phyloP scores from a whole-genome alignment of 768 basidiomycete genomes.

The Lentinula lateritia region DNA sequence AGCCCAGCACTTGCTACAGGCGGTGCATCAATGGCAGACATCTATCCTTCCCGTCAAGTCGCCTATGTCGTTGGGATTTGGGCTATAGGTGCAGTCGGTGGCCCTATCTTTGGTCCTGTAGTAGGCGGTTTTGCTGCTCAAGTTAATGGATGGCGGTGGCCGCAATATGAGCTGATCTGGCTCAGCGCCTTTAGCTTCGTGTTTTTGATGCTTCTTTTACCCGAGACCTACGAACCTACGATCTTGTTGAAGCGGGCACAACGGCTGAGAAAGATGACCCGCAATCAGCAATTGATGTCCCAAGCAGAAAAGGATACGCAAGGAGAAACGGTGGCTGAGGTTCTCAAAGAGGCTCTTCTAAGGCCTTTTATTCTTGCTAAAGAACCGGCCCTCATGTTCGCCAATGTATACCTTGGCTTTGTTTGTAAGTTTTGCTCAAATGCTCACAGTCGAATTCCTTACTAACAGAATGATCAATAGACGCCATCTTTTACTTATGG shows the following conservation, averaged over 20 bases:
- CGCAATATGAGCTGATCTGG: slow-evolving; percentile 28
- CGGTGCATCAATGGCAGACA: slow-evolving; percentile 20
- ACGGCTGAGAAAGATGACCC: slow-evolving; percentile 23
- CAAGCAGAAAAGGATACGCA: slow-evolving; percentile 4
- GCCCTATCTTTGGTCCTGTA: slow-evolving; percentile 1
- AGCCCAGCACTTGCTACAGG: slow-evolving; percentile 26
- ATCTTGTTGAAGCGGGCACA: slow-evolving; percentile 25
- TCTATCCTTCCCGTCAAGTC: slow-evolving; percentile 16
- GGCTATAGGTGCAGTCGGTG: slow-evolving; percentile 10
- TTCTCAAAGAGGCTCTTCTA: slow-evolving; percentile 1
- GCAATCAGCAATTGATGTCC: slow-evolving; percentile 17
- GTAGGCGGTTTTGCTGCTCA: slow-evolving; percentile 26
- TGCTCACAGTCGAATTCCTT: background rate
- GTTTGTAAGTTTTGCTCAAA: background rate
- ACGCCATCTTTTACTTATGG: slow-evolving; percentile 24
- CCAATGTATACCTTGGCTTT: slow-evolving; percentile 8
- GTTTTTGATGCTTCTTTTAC: slow-evolving; percentile 22
- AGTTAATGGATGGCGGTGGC: slow-evolving; percentile 26
- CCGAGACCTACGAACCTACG: slow-evolving; percentile 22
- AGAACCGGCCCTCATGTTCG: slow-evolving; percentile 5
- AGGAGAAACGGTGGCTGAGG: slow-evolving; percentile 1
- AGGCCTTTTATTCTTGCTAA: slow-evolving; percentile 4
- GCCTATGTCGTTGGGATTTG: slow-evolving; percentile 22
- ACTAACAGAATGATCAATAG: background rate
- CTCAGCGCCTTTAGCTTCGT: slow-evolving; percentile 19